A percentile compares a stretch with the other conserved stretches of the same genome.
Evolutionary conservation across 2,329 filamentous ascomycete genomes (phyloP).

Genomic region (Neurospora sp.): DNA sequence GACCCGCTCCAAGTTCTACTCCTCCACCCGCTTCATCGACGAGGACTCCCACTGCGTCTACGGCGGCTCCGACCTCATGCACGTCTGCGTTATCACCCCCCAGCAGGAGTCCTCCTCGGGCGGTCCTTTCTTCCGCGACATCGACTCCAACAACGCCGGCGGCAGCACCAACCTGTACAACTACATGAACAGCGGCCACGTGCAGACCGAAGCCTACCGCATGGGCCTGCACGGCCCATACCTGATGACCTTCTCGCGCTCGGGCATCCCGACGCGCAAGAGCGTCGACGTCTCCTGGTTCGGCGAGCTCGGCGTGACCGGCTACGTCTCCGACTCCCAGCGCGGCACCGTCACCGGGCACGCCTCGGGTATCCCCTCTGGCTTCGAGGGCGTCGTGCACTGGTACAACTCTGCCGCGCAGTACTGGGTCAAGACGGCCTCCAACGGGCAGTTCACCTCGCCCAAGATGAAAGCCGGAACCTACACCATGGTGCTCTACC

Average conservation of each 20-base stretch:
- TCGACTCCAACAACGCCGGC: slow-evolving; percentile 54
- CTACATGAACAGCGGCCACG: slow-evolving; percentile 60
- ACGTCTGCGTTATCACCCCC: slow-evolving; percentile 52
- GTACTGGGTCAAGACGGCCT: slow-evolving; percentile 52
- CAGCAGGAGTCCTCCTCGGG: slow-evolving; percentile 51
- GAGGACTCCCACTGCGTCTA: slow-evolving; percentile 53
- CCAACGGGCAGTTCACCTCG: slow-evolving; percentile 48
- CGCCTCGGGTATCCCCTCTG: slow-evolving; percentile 44
- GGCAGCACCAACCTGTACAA: slow-evolving; percentile 49
- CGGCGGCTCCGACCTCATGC: slow-evolving; percentile 34
- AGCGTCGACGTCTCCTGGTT: slow-evolving; percentile 41
- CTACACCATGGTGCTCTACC: slow-evolving; percentile 59
- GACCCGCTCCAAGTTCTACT: slow-evolving; percentile 62
- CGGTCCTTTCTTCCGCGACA: slow-evolving; percentile 57
- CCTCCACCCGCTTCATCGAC: slow-evolving; percentile 59
- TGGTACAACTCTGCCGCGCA: slow-evolving; percentile 55
- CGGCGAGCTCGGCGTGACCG: slow-evolving; percentile 43
- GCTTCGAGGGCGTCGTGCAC: slow-evolving; percentile 49
- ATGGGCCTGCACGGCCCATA: slow-evolving; percentile 59
- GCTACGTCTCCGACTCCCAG: slow-evolving; percentile 43
- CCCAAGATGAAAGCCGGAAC: slow-evolving; percentile 58
- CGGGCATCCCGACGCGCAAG: slow-evolving; percentile 37
- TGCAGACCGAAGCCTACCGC: slow-evolving; percentile 50
- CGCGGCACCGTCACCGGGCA: slow-evolving; percentile 52
- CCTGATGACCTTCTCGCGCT: slow-evolving; percentile 48